Evolutionary conservation across 352 stramenopile species (phyloP).

Genomic region (Globisporangium spiculum): DNA sequence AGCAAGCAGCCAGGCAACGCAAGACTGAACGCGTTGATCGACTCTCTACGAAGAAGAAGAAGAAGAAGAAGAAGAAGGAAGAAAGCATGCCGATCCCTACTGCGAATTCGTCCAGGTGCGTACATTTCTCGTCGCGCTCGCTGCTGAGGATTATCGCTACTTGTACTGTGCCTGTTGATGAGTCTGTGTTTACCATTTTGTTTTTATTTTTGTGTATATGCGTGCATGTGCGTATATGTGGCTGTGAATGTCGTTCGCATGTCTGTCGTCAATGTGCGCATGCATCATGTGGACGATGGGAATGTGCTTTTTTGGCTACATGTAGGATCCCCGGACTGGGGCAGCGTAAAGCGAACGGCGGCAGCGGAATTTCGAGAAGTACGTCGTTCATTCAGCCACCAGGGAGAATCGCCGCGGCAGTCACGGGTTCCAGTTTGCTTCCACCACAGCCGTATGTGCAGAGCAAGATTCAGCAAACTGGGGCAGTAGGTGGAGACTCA

Average conservation of each 20-base stretch:
- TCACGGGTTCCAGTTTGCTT: constrained; percentile 6
- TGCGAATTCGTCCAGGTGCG: constrained; percentile 14
- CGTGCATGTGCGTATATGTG: not conserved
- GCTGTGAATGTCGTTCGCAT: not conserved
- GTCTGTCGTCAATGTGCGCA: not conserved
- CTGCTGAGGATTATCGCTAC: not conserved
- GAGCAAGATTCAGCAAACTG: constrained; percentile 7
- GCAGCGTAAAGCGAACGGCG: constrained; percentile 15
- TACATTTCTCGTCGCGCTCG: not conserved
- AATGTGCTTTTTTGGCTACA: not conserved
- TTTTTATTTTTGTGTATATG: not conserved
- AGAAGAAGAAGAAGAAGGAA: constrained; percentile 5
- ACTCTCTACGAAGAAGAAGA: not conserved
- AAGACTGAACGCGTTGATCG: not conserved
- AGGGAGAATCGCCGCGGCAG: constrained; percentile 9
- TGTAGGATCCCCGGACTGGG: constrained; percentile 23
- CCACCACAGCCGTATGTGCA: constrained; percentile 9
- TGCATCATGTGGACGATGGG: not conserved
- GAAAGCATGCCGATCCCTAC: constrained; percentile 13
- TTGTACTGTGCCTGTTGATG: not conserved
- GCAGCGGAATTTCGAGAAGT: constrained; percentile 4
- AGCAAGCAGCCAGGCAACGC: constrained; percentile 2
- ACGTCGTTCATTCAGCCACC: constrained; percentile 22
- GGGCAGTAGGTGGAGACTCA: not conserved
- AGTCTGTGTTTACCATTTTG: constrained; percentile 1